Evolutionary conservation across 2,329 filamentous ascomycete genomes (phyloP).

Genomic region (Venturia oleaginea): DNA sequence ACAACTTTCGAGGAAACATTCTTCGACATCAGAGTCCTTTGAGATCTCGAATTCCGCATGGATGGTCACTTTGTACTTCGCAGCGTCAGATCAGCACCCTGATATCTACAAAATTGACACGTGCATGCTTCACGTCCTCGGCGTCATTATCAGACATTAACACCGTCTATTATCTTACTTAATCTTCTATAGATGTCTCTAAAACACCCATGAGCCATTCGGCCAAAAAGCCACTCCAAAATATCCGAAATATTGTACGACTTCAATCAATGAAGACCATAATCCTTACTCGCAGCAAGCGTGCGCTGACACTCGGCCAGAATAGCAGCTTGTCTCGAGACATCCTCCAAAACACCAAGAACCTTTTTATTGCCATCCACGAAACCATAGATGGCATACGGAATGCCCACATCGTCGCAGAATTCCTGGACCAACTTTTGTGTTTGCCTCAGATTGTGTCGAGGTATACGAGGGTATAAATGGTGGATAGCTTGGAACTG

Average conservation of each 20-base stretch:
- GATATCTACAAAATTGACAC: too few species aligned
- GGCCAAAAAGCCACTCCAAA: background rate
- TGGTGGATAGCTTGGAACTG: slow-evolving; percentile 68
- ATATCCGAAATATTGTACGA: background rate
- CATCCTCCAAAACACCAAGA: slow-evolving; percentile 45
- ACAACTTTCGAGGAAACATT: too few species aligned
- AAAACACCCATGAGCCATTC: background rate
- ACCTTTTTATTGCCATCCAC: slow-evolving; percentile 53
- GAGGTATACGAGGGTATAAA: slow-evolving; percentile 57
- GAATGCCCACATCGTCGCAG: slow-evolving; percentile 54
- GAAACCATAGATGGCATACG: slow-evolving; percentile 54
- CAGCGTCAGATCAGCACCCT: too few species aligned
- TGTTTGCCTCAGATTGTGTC: slow-evolving; percentile 55
- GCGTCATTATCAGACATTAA: background rate
- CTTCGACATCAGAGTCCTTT: too few species aligned
- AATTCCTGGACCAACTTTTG: slow-evolving; percentile 55
- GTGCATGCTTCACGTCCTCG: too few species aligned
- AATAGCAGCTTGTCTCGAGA: slow-evolving; percentile 52
- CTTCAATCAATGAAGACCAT: slow-evolving; percentile 1
- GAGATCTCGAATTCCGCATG: too few species aligned
- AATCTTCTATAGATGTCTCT: background rate
- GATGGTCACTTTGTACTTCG: too few species aligned
- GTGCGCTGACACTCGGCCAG: slow-evolving; percentile 46
- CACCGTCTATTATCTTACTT: background rate
- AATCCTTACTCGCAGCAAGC: slow-evolving; percentile 21